Percentiles rank a stretch among this genome's conserved stretches.
These are phyloP conservation scores for Lyophyllum atratum DNA, from an alignment of 768 basidiomycete species.

Conservation along the genomic window DNA sequence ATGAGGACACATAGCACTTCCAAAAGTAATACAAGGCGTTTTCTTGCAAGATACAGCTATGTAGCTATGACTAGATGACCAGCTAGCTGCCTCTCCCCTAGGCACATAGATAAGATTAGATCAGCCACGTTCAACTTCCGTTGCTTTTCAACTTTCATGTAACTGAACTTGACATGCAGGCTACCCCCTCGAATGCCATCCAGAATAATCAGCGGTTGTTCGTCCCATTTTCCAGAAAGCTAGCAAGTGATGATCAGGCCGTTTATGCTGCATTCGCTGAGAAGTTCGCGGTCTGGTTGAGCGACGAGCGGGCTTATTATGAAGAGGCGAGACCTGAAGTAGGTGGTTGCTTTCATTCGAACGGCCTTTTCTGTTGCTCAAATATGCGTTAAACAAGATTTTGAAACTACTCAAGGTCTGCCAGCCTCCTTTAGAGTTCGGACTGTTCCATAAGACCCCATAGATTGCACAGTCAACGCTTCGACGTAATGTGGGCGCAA, in stretches of 20 bases:
- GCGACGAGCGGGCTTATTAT: slow-evolving; percentile 55
- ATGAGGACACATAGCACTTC: not conserved
- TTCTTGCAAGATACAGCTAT: too few species aligned
- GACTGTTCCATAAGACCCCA: not conserved
- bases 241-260: slow-evolving; percentile 27
- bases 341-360: slow-evolving; percentile 8
- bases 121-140: not conserved
- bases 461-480: slow-evolving; percentile 42
- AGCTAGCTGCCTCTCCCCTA: too few species aligned
- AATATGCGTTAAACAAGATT: slow-evolving; percentile 37
- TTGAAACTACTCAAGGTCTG: slow-evolving; percentile 48
- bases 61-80: too few species aligned
- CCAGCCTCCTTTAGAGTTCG: not conserved
- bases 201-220: slow-evolving; percentile 42
- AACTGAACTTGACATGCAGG: slow-evolving; percentile 5
- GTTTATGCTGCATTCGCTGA: slow-evolving; percentile 27
- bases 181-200: slow-evolving; percentile 15
- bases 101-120: slow-evolving; percentile 13
- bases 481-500: slow-evolving; percentile 26
- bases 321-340: slow-evolving; percentile 49
- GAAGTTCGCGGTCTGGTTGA: slow-evolving; percentile 48
- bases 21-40: slow-evolving; percentile 1
- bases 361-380: slow-evolving; percentile 7
- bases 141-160: slow-evolving; percentile 6
- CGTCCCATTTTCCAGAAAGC: slow-evolving; percentile 30